These are phyloP conservation scores for barrel medic (Medicago truncatula) DNA, from an alignment of 306 rosid genomes.

Conservation along the genomic window DNA sequence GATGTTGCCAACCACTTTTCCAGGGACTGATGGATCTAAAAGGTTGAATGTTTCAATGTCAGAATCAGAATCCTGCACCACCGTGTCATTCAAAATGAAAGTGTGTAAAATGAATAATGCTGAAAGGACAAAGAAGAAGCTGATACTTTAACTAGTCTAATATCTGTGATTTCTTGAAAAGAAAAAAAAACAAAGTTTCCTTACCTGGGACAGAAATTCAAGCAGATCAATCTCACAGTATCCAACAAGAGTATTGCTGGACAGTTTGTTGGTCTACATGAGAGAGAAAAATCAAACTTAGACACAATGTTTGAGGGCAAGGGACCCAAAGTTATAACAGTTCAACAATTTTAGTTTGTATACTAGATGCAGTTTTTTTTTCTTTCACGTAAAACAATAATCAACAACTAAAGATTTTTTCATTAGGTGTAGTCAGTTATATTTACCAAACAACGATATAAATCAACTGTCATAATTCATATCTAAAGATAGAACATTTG, in stretches of 20 bases:
- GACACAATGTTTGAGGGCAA: background rate
- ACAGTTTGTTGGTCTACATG: constrained; percentile 85
- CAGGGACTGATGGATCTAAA: constrained; percentile 77
- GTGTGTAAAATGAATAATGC: constrained; percentile 29
- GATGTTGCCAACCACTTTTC: constrained; percentile 72
- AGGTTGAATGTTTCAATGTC: constrained; percentile 59
- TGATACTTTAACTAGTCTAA: constrained; percentile 23
- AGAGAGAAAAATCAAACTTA: constrained; percentile 40
- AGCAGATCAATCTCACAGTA: constrained; percentile 90
- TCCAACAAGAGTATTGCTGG: constrained; percentile 83
- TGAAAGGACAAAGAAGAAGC: constrained; percentile 21
- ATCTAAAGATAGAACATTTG: constrained; percentile 1
- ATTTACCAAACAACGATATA: constrained; percentile 4
- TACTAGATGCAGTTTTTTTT: background rate
- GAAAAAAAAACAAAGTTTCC: constrained; percentile 32
- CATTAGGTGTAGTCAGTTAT: background rate
- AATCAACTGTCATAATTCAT: background rate
- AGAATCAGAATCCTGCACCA: constrained; percentile 68
- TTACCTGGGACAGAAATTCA: constrained; percentile 78
- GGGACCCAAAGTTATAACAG: background rate
- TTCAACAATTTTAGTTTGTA: constrained; percentile 4
- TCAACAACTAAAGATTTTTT: background rate
- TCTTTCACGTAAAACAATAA: constrained; percentile 9
- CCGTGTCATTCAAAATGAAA: constrained; percentile 38
- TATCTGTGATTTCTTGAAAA: background rate